A percentile compares a stretch with the other conserved stretches of the same genome.
These are phyloP conservation scores for Corymbia maculata DNA, from an alignment of 345 rosid genomes.

Conservation along the genomic window DNA sequence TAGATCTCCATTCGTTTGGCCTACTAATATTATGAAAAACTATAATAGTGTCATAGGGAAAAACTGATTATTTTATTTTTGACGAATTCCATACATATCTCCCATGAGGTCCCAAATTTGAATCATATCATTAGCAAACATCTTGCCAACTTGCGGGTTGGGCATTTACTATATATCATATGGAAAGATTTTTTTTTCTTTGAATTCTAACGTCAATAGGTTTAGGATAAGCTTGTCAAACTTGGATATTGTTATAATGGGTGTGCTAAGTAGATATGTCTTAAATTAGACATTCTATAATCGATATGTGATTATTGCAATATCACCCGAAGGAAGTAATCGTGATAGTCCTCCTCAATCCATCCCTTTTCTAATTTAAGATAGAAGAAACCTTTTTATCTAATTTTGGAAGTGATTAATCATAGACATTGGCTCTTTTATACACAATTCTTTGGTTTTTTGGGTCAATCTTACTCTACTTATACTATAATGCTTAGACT, in stretches of 20 bases:
- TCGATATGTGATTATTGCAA: neutral
- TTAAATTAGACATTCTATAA: neutral
- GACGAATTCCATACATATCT: neutral
- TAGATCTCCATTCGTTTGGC: neutral
- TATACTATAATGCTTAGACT: no score
- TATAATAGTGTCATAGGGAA: neutral
- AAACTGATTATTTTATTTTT: neutral
- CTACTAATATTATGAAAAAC: neutral
- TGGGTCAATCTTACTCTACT: no score
- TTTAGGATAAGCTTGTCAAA: neutral
- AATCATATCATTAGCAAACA: neutral
- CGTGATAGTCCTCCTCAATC: neutral
- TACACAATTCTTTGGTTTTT: neutral
- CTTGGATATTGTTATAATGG: neutral
- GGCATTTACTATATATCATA: neutral
- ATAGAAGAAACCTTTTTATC: neutral
- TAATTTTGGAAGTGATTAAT: neutral
- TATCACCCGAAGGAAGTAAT: neutral
- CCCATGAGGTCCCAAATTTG: fast-evolving
- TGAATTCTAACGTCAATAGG: neutral
- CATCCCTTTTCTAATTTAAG: neutral
- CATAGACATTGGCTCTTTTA: neutral
- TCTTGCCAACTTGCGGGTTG: neutral
- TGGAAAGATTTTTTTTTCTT: neutral
- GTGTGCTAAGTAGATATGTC: neutral